phyloP scores from a whole-genome alignment of 2,329 filamentous ascomycete species.

The Leptographium radiaticola region DNA sequence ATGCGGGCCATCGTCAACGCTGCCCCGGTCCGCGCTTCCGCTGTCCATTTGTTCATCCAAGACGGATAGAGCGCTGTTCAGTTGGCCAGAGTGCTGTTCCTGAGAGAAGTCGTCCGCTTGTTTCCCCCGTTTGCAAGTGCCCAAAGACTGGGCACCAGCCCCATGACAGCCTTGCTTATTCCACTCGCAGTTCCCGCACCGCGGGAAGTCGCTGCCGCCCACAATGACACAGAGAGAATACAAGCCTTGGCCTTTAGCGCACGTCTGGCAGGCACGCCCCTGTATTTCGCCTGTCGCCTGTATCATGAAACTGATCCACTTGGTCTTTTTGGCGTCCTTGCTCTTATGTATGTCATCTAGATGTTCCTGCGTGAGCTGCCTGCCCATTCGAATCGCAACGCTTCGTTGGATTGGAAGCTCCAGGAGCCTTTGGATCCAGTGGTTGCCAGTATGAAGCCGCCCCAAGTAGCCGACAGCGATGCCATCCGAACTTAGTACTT shows the following conservation, averaged over 20 bases:
- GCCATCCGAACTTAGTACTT: constrained; percentile 25
- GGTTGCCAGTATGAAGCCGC: constrained; percentile 24
- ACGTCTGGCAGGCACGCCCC: constrained; percentile 25
- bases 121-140: not conserved
- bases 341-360: constrained; percentile 29
- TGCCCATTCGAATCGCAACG: constrained; percentile 27
- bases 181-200: constrained; percentile 40
- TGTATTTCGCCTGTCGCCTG: constrained; percentile 34
- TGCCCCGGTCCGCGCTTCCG: not conserved
- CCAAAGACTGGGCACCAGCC: not conserved
- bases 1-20: not conserved
- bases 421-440: constrained; percentile 24
- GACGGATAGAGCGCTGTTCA: not conserved
- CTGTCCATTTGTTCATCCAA: not conserved
- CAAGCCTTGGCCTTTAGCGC: constrained; percentile 27
- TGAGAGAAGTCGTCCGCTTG: too few relatives aligned
- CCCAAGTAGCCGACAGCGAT: constrained; percentile 24
- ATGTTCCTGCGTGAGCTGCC: constrained; percentile 26
- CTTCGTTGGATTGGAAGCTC: constrained; percentile 23
- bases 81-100: not conserved
- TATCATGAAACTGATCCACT: constrained; percentile 36
- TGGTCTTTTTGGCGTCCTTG: constrained; percentile 23
- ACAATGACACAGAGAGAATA: constrained; percentile 33
- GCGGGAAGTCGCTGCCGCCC: constrained; percentile 26
- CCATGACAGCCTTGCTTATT: constrained; percentile 21